Evolutionary conservation across 2,329 filamentous ascomycete species (phyloP).

Genomic region (Fusarium dlaminii): DNA sequence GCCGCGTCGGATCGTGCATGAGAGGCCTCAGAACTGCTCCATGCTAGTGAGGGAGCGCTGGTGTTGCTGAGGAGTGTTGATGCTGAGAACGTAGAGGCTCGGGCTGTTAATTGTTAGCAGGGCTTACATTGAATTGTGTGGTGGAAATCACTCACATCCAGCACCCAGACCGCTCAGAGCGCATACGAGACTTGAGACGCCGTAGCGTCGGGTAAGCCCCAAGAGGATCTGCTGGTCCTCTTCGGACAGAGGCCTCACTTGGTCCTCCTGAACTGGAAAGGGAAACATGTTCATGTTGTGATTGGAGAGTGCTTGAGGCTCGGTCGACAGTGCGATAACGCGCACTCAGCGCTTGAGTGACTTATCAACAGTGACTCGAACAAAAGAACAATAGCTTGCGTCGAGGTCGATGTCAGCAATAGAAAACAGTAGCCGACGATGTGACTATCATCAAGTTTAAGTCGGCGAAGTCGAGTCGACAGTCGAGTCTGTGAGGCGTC

Average conservation of each 20-base stretch:
- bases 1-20: conserved; percentile 52
- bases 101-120: conserved; percentile 45
- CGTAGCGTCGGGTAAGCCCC: conserved; percentile 51
- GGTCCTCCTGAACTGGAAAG: conserved; percentile 48
- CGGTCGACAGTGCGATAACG: conserved; percentile 31
- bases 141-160: conserved; percentile 47
- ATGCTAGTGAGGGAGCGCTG: conserved; percentile 53
- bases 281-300: conserved; percentile 46
- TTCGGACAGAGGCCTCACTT: conserved; percentile 49
- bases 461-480: conserved; percentile 1
- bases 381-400: not conserved
- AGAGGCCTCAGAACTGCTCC: conserved; percentile 54
- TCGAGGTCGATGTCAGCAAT: conserved; percentile 15
- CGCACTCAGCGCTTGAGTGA: conserved; percentile 38
- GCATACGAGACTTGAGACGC: conserved; percentile 50
- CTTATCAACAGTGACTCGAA: conserved; percentile 13
- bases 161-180: conserved; percentile 49
- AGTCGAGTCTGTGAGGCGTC: not conserved
- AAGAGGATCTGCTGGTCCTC: conserved; percentile 52
- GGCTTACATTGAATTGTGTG: not conserved
- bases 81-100: conserved; percentile 52
- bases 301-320: conserved; percentile 19
- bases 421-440: conserved; percentile 18
- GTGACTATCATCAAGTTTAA: conserved; percentile 18
- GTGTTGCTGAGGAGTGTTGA: conserved; percentile 53